Evolutionary conservation across 331 rosid genomes (phyloP), one percentile per base, ranked within the genome.

Genomic region (Quercus phellos): DNA sequence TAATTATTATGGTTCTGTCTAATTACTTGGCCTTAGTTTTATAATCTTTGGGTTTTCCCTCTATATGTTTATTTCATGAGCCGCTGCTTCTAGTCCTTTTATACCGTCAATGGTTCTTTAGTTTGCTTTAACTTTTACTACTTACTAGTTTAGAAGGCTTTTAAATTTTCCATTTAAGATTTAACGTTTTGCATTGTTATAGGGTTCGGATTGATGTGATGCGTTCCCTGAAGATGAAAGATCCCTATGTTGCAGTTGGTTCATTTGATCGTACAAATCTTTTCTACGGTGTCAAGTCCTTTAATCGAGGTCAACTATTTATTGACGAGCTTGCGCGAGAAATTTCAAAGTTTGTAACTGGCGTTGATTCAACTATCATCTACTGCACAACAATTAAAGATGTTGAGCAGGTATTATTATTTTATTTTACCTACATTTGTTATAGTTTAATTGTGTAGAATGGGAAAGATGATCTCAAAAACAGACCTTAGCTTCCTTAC

Each of bases 311-410:
- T 55, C 86, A 74, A 78, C 74, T 78, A 82, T 90, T 87, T 84
- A 64, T 94, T 73, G 77, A 87, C 34, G 96, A 90, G 86, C 86
- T 94, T 46, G 90, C 89, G 60, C 85, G 29, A 77, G 97, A 91
- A 79, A 81, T 90, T 81, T 86, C 88, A 6, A 89, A 85, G 68
- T 88, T 83, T 66, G 88, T 87, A 35, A 79, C 82, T 59, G 85
- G 74, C 73, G 83, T 90, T 74, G 89, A 90, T 86, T 91, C 98
- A 70, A 94, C 96, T 60, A 90, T 94, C 70, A 83, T 93, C 69
- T 93, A 91, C 87, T 91, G 98, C 89, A 93, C 94, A 35, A 91
- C 97, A 80, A 85, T 91, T 76, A 93, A 87, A 83, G 96, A 91
- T 75, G 98, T 91, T 29, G 91, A 90, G 77, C 96, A 87, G 98